Percentiles rank a stretch among this genome's conserved stretches.
Conservation (phyloP, 148 eudicot species). For the Silene conica region DNA sequence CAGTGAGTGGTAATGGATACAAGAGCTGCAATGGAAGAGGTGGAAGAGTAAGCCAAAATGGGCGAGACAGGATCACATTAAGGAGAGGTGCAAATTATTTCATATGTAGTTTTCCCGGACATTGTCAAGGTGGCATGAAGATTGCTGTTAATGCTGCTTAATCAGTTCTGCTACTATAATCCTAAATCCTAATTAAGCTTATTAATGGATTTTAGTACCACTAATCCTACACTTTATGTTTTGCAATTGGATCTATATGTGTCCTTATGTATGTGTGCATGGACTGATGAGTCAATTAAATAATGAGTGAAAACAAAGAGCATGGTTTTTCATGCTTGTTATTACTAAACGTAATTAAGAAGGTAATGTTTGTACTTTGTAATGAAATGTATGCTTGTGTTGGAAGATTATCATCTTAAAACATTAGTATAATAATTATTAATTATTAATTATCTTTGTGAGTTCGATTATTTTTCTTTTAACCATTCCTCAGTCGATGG, state of each 20-base stretch:
- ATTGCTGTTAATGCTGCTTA: slow-evolving; percentile 1
- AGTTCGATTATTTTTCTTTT: no score
- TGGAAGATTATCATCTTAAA: neutral
- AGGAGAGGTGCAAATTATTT: slow-evolving; percentile 9
- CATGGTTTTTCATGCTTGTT: slow-evolving; percentile 6
- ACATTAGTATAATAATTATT: no score
- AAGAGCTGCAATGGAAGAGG: slow-evolving; percentile 9
- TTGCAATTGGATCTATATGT: neutral
- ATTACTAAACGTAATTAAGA: slow-evolving; percentile 3
- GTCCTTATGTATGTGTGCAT: slow-evolving; percentile 2
- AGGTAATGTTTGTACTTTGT: slow-evolving; percentile 6
- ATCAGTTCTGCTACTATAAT: no score
- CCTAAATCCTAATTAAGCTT: neutral
- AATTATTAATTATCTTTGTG: no score
- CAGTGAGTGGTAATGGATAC: slow-evolving; percentile 3
- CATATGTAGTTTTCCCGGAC: slow-evolving; percentile 16
- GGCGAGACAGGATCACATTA: neutral
- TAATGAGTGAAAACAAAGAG: neutral
- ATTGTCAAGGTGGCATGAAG: slow-evolving; percentile 21
- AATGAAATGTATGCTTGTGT: slow-evolving; percentile 9
- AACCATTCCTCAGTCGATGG: no score
- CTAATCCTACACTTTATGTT: neutral
- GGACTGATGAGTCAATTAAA: neutral
- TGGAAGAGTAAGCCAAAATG: neutral
- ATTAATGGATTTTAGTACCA: neutral